Evolutionary conservation across 495 filamentous ascomycete species (phyloP).

Genomic region (Trichoderma orchidacearum): DNA sequence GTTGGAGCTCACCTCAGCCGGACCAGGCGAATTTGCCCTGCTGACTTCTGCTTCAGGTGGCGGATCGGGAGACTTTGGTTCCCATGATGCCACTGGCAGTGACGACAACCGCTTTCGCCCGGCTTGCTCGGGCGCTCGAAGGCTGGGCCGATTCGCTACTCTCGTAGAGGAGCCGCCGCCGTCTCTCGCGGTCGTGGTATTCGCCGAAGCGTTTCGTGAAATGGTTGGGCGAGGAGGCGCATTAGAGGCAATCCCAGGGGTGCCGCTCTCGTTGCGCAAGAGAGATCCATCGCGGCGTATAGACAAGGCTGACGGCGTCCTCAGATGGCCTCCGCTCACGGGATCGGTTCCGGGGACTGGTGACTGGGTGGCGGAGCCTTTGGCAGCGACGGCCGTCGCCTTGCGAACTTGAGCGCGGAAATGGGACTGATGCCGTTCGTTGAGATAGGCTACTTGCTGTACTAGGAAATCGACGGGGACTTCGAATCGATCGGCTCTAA

Average conservation of each 20-base stretch:
- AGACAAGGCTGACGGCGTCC: constrained; percentile 47
- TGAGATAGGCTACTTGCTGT: constrained; percentile 90
- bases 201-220: constrained; percentile 47
- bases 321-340: constrained; percentile 41
- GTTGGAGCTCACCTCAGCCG: constrained; percentile 19
- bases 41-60: constrained; percentile 12
- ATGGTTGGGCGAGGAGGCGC: constrained; percentile 21
- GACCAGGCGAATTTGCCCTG: constrained; percentile 15
- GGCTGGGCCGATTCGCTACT: neutral
- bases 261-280: constrained; percentile 29
- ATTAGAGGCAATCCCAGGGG: constrained; percentile 21
- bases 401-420: constrained; percentile 84
- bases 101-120: constrained; percentile 17
- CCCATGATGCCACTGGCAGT: constrained; percentile 11
- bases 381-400: constrained; percentile 32
- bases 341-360: constrained; percentile 35
- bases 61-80: neutral
- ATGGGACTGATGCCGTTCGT: constrained; percentile 78
- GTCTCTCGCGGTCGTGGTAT: constrained; percentile 33
- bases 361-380: constrained; percentile 36
- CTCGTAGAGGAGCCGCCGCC: constrained; percentile 7
- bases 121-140: constrained; percentile 7
- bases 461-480: constrained; percentile 81
- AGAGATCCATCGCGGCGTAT: constrained; percentile 48
- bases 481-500: constrained; percentile 31